Base-by-base conservation (phyloP, 306 rosid species). In the Senna tora region DNA sequence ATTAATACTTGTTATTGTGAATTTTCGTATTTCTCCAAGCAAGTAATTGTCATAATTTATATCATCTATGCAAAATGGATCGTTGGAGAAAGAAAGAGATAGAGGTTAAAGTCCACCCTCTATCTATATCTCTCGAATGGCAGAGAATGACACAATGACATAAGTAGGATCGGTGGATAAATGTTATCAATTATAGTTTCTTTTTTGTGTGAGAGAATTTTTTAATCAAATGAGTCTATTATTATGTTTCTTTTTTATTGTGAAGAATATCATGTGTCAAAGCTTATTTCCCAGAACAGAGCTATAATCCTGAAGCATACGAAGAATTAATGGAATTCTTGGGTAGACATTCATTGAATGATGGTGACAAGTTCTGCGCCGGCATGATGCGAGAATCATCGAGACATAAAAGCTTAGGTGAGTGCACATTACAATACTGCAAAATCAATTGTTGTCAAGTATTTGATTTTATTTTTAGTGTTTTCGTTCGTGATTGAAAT, bases 331-430 rank as follows among this genome's bases (percentile, higher is more conserved):
- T 86, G 96, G 96, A 86, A 22, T 94, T 94, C 75, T 20, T 94
- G 77, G 65, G 55, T 25, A 85, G 71, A 74, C 82, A 94, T 76
- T 79, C 98, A 3, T 65, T 94, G 81, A 81, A 89, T 61, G 98
- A 94, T 67, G 98, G 96, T 32, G 98, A 91, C 77, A 68, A 91
- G 75, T 87, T 94, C 72, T 87, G 96, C 75, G 97, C 96, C 66
- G 83, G 20, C 67, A 81, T 94, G 87, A 89, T 91, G 88, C 56
- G 98, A 70, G 97, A 94, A 76, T 91, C 97, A 67, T 82, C 98
- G 4, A 77, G 98, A 85, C 97, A 91, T 54, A 88, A 89, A 82
- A 43, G 52, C 42, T 85, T 94, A 68, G 98, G 97, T 94, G 81
- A 30, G 52, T 66, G 45, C 58, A 36, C 21, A 7, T 33, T 45